A percentile compares a stretch with the other conserved stretches of the same genome.
Evolutionary conservation across 1,139 yeast genomes (phyloP).

Genomic region (Lodderomyces jiufengensis): DNA sequence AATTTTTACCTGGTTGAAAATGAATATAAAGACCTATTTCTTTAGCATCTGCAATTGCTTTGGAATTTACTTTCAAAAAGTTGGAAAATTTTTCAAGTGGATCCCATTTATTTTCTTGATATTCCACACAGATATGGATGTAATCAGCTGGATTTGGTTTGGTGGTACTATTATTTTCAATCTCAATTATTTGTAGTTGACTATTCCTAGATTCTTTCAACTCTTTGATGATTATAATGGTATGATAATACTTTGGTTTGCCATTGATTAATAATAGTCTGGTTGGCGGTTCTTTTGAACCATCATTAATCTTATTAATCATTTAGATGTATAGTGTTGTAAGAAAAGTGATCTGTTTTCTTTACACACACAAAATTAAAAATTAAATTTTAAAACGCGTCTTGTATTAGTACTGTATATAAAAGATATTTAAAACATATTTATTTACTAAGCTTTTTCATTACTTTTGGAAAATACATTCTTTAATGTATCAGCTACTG

Average conservation of each 20-base stretch:
- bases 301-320: background rate
- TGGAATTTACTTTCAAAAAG: slow-evolving; percentile 21
- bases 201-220: slow-evolving; percentile 20
- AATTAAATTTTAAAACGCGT: too few species aligned
- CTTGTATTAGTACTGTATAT: too few species aligned
- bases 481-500: slow-evolving; percentile 14
- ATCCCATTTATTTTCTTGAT: slow-evolving; percentile 27
- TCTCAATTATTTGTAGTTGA: slow-evolving; percentile 21
- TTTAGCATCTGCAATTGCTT: slow-evolving; percentile 17
- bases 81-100: slow-evolving; percentile 21
- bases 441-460: slow-evolving; percentile 12
- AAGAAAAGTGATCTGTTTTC: background rate
- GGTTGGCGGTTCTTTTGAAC: slow-evolving; percentile 6
- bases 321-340: background rate
- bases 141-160: slow-evolving; percentile 21
- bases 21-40: slow-evolving; percentile 38
- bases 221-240: slow-evolving; percentile 27
- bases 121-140: slow-evolving; percentile 35
- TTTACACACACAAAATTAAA: too few species aligned
- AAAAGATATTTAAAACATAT: too few species aligned
- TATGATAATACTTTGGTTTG: slow-evolving; percentile 28
- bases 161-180: slow-evolving; percentile 13
- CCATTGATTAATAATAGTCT: slow-evolving; percentile 33
- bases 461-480: slow-evolving; percentile 14
- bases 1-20: slow-evolving; percentile 32